Conservation (phyloP, 176 grass and related monocot species). For the Zea luxurians region DNA sequence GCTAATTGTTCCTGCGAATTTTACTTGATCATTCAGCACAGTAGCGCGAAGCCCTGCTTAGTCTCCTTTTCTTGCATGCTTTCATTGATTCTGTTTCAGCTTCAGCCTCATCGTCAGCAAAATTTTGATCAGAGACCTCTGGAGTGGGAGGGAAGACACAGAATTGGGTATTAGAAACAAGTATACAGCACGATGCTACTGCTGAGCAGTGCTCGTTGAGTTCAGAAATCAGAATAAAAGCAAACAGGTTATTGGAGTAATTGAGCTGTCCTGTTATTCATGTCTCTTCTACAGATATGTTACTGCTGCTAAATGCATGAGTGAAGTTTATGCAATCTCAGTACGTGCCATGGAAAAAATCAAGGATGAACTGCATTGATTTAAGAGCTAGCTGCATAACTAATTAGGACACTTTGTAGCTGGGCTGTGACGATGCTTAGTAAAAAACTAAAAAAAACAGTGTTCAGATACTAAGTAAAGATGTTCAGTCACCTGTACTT, state of each 20-base stretch:
- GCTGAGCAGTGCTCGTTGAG: neutral
- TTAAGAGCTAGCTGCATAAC: neutral
- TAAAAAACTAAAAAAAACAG: neutral
- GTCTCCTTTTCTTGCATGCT: constrained; percentile 54
- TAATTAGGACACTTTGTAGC: neutral
- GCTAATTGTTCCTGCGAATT: constrained; percentile 19
- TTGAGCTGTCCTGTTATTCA: neutral
- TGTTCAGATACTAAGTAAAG: neutral
- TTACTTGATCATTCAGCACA: constrained; percentile 48
- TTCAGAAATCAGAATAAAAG: neutral
- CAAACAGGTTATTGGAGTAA: neutral
- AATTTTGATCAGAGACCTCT: constrained; percentile 98
- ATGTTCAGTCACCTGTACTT: constrained; percentile 45
- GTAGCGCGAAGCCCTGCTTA: neutral
- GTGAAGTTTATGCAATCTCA: neutral
- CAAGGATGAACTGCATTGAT: neutral
- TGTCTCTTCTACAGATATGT: constrained; percentile 15
- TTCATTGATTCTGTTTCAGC: constrained; percentile 45
- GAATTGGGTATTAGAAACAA: constrained; percentile 31
- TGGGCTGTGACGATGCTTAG: neutral
- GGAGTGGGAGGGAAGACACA: constrained; percentile 24
- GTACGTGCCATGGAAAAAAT: neutral
- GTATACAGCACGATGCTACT: neutral
- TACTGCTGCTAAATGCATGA: neutral
- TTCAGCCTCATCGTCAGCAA: constrained; percentile 57